Conservation (phyloP, 768 basidiomycete species). For the Lactifluus volemus region DNA sequence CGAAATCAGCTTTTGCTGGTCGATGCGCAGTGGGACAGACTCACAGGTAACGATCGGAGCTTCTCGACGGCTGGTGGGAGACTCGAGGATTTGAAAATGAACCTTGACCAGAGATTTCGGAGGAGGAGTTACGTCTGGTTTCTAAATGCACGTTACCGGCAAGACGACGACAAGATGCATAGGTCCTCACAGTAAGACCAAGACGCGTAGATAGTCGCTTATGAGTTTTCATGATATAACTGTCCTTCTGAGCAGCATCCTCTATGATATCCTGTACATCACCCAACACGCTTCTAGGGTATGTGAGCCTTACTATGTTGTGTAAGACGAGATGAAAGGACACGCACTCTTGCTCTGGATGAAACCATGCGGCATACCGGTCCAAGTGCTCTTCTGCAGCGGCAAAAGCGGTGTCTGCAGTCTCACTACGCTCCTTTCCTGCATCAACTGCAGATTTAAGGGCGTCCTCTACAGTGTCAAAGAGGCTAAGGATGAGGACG, state of each 20-base stretch:
- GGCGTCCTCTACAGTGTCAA: slow-evolving; percentile 12
- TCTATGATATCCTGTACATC: slow-evolving; percentile 16
- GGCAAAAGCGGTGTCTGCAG: slow-evolving; percentile 9
- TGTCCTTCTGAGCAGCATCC: slow-evolving; percentile 16
- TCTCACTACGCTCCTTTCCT: slow-evolving; percentile 8
- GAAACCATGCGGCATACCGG: slow-evolving; percentile 5
- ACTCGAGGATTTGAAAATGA: slow-evolving; percentile 10
- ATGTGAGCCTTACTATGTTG: neutral
- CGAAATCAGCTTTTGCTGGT: neutral
- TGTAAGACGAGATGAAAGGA: neutral
- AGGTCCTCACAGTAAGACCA: slow-evolving; percentile 4
- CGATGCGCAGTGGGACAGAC: neutral
- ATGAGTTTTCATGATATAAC: slow-evolving; percentile 9
- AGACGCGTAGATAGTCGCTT: slow-evolving; percentile 11
- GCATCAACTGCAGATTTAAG: slow-evolving; percentile 11
- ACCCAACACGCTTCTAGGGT: slow-evolving; percentile 7
- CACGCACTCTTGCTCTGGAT: slow-evolving; percentile 11
- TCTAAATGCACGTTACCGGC: neutral
- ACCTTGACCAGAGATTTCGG: slow-evolving; percentile 9
- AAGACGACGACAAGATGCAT: neutral
- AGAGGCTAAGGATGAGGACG: slow-evolving; percentile 2
- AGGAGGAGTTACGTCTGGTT: neutral
- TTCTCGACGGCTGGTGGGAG: slow-evolving; percentile 8
- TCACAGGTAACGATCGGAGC: slow-evolving; percentile 12
- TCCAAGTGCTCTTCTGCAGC: slow-evolving; percentile 12